A percentile compares a stretch with the other conserved stretches of the same genome.
Conservation (phyloP, 2,329 filamentous ascomycete genomes). For the Drechslera avenae region DNA sequence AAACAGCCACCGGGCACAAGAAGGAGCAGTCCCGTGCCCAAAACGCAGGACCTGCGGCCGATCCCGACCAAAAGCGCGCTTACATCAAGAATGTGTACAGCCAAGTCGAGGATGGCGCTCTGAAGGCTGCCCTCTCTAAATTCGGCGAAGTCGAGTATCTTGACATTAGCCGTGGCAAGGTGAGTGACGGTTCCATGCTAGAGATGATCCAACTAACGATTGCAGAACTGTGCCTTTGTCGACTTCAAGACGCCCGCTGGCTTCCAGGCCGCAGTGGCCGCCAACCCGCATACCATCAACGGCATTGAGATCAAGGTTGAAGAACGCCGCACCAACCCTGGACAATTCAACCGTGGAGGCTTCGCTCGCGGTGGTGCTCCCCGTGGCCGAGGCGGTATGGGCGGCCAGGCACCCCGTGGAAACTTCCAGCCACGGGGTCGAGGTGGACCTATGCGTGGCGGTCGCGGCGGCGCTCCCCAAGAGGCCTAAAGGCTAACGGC, state of each 20-base stretch:
- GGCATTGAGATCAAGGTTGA: conserved; percentile 85
- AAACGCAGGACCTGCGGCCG: conserved; percentile 63
- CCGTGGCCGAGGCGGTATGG: conserved; percentile 65
- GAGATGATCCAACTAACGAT: conserved; percentile 20
- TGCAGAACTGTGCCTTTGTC: conserved; percentile 92
- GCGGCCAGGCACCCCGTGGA: conserved; percentile 65
- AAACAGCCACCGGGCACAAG: conserved; percentile 78
- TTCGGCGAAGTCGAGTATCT: conserved; percentile 70
- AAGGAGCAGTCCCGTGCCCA: conserved; percentile 82
- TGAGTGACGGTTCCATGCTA: conserved; percentile 51
- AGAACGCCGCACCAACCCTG: conserved; percentile 72
- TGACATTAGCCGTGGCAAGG: conserved; percentile 74
- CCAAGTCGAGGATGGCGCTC: conserved; percentile 75
- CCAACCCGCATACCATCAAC: conserved; percentile 85
- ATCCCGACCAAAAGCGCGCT: conserved; percentile 78
- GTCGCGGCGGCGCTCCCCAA: conserved; percentile 39
- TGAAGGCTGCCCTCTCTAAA: conserved; percentile 72
- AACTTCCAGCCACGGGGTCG: conserved; percentile 73
- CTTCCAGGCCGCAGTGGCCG: conserved; percentile 80
- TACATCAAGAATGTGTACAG: conserved; percentile 97
- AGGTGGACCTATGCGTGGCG: conserved; percentile 65
- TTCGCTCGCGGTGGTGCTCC: conserved; percentile 50
- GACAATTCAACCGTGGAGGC: conserved; percentile 41
- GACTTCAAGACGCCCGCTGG: conserved; percentile 83
- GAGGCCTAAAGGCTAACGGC: conserved; percentile 36